phyloP scores from a whole-genome alignment of 805 yeast species.

The Ogataea trehalophila region DNA sequence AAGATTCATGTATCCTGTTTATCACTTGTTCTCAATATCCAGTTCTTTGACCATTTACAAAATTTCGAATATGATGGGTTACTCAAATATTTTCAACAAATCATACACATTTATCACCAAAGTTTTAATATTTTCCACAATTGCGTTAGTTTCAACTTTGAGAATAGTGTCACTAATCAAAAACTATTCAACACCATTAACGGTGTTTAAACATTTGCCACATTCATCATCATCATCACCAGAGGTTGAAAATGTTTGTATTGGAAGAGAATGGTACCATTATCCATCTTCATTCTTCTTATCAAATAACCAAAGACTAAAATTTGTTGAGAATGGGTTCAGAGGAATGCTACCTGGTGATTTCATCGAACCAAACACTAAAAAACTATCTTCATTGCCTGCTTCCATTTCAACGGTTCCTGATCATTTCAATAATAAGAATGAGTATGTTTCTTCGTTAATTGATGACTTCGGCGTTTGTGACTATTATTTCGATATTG shows the following conservation, averaged over 20 bases:
- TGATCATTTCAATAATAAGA: conserved; percentile 64
- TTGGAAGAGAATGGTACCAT: conserved; percentile 96
- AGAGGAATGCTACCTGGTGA: conserved; percentile 88
- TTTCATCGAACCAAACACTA: conserved; percentile 42
- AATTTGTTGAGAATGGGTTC: conserved; percentile 73
- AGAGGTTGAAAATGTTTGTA: conserved; percentile 54
- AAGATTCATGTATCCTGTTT: conserved; percentile 81
- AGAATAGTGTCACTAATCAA: conserved; percentile 56
- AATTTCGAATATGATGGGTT: conserved; percentile 11
- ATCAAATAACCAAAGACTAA: conserved; percentile 55
- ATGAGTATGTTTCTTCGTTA: conserved; percentile 58
- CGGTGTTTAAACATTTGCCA: conserved; percentile 46
- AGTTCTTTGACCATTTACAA: conserved; percentile 47
- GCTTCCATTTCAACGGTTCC: too few relatives aligned
- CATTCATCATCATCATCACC: conserved; percentile 5
- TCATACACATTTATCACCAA: conserved; percentile 6
- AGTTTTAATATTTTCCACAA: conserved; percentile 5
- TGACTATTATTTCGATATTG: conserved; percentile 66
- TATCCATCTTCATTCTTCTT: conserved; percentile 85
- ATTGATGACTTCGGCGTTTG: conserved; percentile 49
- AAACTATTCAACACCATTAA: conserved; percentile 73
- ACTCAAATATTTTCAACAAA: conserved; percentile 9
- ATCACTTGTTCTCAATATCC: conserved; percentile 59
- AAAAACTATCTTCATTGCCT: too few relatives aligned
- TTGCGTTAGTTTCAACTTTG: conserved; percentile 35